Evolutionary conservation across 805 yeast genomes (phyloP).

Genomic region (Tetrapisispora taiwanensis): DNA sequence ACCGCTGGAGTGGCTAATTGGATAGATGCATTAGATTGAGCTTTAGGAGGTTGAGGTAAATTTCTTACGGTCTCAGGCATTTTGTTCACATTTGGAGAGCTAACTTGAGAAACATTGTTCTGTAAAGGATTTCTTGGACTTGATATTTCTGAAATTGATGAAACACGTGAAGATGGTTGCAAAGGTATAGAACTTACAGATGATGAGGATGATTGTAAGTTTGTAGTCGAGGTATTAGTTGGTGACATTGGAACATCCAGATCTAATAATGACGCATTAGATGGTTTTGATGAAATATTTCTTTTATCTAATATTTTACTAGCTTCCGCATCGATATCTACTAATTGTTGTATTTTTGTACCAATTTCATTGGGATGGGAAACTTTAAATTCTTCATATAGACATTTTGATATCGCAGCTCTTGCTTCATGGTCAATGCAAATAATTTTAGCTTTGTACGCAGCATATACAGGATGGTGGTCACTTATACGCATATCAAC

Average conservation of each 20-base stretch:
- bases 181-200: constrained; percentile 5
- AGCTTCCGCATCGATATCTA: background rate
- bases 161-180: background rate
- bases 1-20: background rate
- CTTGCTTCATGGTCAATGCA: constrained; percentile 58
- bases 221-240: background rate
- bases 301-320: background rate
- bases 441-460: constrained; percentile 55
- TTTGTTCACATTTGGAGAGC: background rate
- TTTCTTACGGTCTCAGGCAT: constrained; percentile 6
- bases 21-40: background rate
- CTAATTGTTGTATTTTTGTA: background rate
- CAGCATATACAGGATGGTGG: constrained; percentile 86
- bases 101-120: background rate
- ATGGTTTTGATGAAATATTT: background rate
- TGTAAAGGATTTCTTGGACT: constrained; percentile 8
- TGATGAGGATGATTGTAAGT: background rate
- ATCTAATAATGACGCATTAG: constrained; percentile 7
- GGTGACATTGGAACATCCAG: constrained; percentile 3
- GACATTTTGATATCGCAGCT: constrained; percentile 41
- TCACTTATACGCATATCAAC: constrained; percentile 64
- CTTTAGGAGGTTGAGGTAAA: background rate
- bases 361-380: constrained; percentile 23
- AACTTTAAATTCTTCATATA: constrained; percentile 49
- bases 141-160: background rate